Evolutionary conservation across 2,329 filamentous ascomycete genomes (phyloP).

Genomic region (Tolypocladium endophyticum): DNA sequence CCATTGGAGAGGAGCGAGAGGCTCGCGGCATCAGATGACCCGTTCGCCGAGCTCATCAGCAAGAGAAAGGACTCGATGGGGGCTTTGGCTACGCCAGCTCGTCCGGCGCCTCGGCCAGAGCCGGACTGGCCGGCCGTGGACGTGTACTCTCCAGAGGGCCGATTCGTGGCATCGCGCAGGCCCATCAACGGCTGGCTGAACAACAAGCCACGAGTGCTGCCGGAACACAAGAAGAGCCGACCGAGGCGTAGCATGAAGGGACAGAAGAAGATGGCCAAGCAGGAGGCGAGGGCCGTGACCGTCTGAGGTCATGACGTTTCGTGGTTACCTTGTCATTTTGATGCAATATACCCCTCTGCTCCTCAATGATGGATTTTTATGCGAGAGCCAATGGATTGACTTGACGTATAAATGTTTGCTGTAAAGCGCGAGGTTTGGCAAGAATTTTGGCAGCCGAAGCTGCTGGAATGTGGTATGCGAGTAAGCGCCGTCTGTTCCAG

Average conservation of each 20-base stretch:
- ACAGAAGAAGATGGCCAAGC: slow-evolving; percentile 30
- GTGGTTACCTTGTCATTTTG: not conserved
- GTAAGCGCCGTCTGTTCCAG: not conserved
- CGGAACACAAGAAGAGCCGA: slow-evolving; percentile 38
- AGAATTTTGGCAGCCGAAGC: not conserved
- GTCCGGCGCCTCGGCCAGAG: slow-evolving; percentile 10
- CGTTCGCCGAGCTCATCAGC: slow-evolving; percentile 15
- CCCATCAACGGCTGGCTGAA: slow-evolving; percentile 65
- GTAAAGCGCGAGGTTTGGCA: not conserved
- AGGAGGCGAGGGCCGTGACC: slow-evolving; percentile 14
- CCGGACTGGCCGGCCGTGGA: slow-evolving; percentile 62
- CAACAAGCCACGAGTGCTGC: slow-evolving; percentile 42
- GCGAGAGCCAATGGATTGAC: not conserved
- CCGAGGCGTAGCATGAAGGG: slow-evolving; percentile 64
- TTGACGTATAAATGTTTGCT: not conserved
- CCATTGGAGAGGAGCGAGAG: not conserved
- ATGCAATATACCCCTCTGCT: not conserved
- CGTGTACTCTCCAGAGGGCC: slow-evolving; percentile 77
- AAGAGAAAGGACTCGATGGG: slow-evolving; percentile 11
- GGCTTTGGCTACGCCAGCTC: not conserved
- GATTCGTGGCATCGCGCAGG: slow-evolving; percentile 55
- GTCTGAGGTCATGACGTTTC: not conserved
- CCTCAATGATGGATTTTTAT: not conserved
- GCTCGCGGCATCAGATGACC: slow-evolving; percentile 4
- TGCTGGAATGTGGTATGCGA: not conserved